These are phyloP conservation scores for grape (Vitis vinifera) DNA, from an alignment of 164 flowering plant genomes.

Conservation along the genomic window ASM3070453v1 NC_081821.1:1415501-1416000, in stretches of 20 bases:
- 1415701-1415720: constrained; percentile 16
- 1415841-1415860: not conserved
- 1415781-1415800: constrained; percentile 21
- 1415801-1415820: not conserved
- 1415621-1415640: constrained; percentile 44
- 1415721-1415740: constrained; percentile 20
- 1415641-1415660: constrained; percentile 22
- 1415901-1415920: not conserved
- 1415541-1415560: too few species aligned
- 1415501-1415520: too few species aligned
- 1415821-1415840: not conserved
- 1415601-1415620: constrained; percentile 40
- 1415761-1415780: constrained; percentile 14
- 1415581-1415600: constrained; percentile 15
- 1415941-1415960: not conserved
- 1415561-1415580: not conserved
- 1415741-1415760: constrained; percentile 21
- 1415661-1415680: constrained; percentile 29
- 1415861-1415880: not conserved
- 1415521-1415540: too few species aligned
- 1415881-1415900: not conserved
- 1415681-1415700: constrained; percentile 17
- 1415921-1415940: constrained; percentile 4
- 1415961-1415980: not conserved
- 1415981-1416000: not conserved